Percentiles rank a stretch among this genome's conserved stretches.
These are phyloP conservation scores for Chaetothyriales sp. DNA, from an alignment of 2,329 filamentous ascomycete species.

Conservation along the genomic window DNA sequence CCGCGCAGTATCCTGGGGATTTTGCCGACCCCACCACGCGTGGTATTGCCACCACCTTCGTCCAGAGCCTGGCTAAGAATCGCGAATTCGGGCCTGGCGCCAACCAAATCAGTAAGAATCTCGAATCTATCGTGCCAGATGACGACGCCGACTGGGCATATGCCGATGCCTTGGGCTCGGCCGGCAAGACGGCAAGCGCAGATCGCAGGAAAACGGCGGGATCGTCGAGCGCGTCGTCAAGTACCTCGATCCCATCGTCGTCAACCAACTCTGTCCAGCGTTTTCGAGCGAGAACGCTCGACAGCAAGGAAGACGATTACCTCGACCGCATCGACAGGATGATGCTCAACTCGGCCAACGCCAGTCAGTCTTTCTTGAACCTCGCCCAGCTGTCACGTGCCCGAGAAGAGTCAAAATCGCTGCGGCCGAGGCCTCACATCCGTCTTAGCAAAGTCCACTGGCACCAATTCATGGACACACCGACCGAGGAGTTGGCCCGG, in stretches of 20 bases:
- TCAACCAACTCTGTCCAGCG: not conserved
- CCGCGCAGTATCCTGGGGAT: constrained; percentile 78
- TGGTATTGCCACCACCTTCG: constrained; percentile 59
- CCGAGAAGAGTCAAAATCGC: constrained; percentile 58
- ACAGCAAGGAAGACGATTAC: not conserved
- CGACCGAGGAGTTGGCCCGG: constrained; percentile 72
- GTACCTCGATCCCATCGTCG: not conserved
- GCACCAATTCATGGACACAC: constrained; percentile 75
- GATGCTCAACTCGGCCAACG: constrained; percentile 1
- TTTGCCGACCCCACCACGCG: constrained; percentile 69
- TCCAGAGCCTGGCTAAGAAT: constrained; percentile 57
- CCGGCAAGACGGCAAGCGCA: constrained; percentile 4
- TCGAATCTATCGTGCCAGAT: constrained; percentile 66
- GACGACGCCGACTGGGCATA: constrained; percentile 91
- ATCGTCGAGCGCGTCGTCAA: constrained; percentile 6
- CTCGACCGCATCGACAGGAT: not conserved
- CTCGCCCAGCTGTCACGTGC: constrained; percentile 55
- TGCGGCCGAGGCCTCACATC: constrained; percentile 56
- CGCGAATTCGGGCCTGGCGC: constrained; percentile 75
- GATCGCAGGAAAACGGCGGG: constrained; percentile 6
- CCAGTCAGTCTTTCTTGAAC: constrained; percentile 30
- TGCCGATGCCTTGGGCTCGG: constrained; percentile 43
- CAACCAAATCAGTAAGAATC: constrained; percentile 62
- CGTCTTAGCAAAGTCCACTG: constrained; percentile 75
- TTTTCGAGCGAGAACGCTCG: not conserved